Conservation (phyloP, 257 asterid genomes). For the Nicotiana attenuata region DNA sequence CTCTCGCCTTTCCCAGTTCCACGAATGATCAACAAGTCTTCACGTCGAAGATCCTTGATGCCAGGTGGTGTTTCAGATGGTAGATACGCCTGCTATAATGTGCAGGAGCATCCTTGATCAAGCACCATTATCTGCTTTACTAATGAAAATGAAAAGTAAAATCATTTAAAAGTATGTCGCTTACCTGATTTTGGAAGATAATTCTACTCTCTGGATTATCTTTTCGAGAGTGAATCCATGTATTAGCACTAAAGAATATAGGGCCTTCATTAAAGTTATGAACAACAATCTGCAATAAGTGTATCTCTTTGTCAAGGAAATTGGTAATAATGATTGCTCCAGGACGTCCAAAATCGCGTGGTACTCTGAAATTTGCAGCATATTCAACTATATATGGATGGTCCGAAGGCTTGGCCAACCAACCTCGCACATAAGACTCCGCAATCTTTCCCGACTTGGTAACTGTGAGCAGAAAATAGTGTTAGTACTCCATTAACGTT, state of each 20-base stretch:
- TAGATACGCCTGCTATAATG: slow-evolving; percentile 52
- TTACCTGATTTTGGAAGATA: slow-evolving; percentile 72
- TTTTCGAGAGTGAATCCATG: slow-evolving; percentile 88
- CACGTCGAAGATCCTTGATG: slow-evolving; percentile 62
- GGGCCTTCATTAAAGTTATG: slow-evolving; percentile 64
- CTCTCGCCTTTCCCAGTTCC: slow-evolving; percentile 73
- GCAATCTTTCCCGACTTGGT: slow-evolving; percentile 61
- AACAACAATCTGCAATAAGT: slow-evolving; percentile 66
- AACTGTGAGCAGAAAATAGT: slow-evolving; percentile 21
- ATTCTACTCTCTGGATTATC: slow-evolving; percentile 71
- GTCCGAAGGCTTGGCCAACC: slow-evolving; percentile 55
- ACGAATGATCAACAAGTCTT: slow-evolving; percentile 59
- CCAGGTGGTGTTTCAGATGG: slow-evolving; percentile 88
- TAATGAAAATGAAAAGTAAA: background rate
- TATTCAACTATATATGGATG: slow-evolving; percentile 62
- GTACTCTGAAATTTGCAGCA: slow-evolving; percentile 64
- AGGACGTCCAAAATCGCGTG: slow-evolving; percentile 70
- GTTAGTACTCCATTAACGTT: background rate
- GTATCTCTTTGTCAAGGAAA: slow-evolving; percentile 73
- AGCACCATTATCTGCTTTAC: background rate
- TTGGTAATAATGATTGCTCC: slow-evolving; percentile 76
- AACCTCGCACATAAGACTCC: slow-evolving; percentile 76
- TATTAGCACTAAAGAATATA: slow-evolving; percentile 56
- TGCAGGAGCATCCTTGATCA: background rate
- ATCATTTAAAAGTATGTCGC: background rate